These are phyloP conservation scores for Canavalia gladiata DNA, from an alignment of 306 rosid species.

Conservation along the genomic window DNA sequence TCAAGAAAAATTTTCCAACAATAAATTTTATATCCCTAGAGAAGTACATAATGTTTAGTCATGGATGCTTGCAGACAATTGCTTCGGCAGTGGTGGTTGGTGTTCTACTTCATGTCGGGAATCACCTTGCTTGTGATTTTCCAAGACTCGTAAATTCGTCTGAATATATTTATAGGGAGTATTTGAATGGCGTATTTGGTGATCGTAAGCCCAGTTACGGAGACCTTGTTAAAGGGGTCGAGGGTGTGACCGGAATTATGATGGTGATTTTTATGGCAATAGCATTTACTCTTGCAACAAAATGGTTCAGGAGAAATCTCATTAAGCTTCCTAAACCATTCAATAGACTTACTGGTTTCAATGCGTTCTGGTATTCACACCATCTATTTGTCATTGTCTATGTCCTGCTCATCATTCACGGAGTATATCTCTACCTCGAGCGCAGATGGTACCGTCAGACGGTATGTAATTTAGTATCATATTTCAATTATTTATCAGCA, in stretches of 20 bases:
- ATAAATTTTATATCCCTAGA: conserved; percentile 7
- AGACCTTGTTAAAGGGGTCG: conserved; percentile 70
- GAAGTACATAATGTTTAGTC: neutral
- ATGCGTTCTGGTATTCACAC: conserved; percentile 98
- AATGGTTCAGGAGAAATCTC: conserved; percentile 78
- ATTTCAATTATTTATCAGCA: conserved; percentile 13
- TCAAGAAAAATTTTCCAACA: neutral
- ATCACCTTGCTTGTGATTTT: conserved; percentile 94
- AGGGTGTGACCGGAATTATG: conserved; percentile 87
- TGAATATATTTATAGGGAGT: conserved; percentile 25
- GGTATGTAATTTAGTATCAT: conserved; percentile 55
- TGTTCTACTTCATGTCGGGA: conserved; percentile 80
- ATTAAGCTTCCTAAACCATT: conserved; percentile 88
- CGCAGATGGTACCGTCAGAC: conserved; percentile 73
- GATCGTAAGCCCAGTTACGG: conserved; percentile 64
- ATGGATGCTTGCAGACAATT: conserved; percentile 61
- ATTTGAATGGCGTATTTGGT: conserved; percentile 67
- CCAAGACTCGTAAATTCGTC: conserved; percentile 66
- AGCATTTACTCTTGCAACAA: conserved; percentile 89
- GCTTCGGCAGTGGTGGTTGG: conserved; percentile 89
- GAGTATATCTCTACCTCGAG: conserved; percentile 73
- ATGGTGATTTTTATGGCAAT: conserved; percentile 83
- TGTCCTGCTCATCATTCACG: conserved; percentile 81
- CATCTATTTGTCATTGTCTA: conserved; percentile 94
- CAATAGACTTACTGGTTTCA: conserved; percentile 87